Conservation (phyloP, 352 stramenopile species). For the Pythium utonaiense region DNA sequence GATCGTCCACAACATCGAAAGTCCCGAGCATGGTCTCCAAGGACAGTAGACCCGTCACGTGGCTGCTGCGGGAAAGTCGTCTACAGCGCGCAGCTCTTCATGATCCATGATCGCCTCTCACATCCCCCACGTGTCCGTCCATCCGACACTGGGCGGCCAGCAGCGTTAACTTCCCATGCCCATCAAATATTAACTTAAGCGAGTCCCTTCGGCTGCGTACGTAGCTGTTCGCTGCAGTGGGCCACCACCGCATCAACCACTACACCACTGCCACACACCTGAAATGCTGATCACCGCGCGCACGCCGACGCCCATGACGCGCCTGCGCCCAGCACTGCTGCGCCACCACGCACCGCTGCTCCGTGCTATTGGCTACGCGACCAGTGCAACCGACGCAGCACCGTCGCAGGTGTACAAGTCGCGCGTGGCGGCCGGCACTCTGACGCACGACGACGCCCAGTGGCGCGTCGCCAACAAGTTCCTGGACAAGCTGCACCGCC, state of each 20-base stretch:
- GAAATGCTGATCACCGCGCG: not conserved
- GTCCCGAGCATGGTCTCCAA: not conserved
- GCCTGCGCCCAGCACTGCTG: not conserved
- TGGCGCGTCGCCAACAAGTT: constrained; percentile 25
- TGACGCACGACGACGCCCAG: constrained; percentile 23
- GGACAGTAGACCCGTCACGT: not conserved
- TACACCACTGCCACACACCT: no score
- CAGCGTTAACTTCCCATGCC: not conserved
- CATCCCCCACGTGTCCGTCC: no score
- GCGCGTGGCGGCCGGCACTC: constrained; percentile 9
- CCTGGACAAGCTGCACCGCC: constrained; percentile 60
- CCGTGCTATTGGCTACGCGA: not conserved
- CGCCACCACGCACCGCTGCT: constrained; percentile 4
- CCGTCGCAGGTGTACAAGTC: constrained; percentile 18
- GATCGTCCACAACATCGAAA: not conserved
- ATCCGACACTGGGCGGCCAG: no score
- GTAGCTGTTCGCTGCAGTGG: not conserved
- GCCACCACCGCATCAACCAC: not conserved
- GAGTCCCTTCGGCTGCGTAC: constrained; percentile 1
- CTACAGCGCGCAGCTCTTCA: not conserved
- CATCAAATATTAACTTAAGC: not conserved
- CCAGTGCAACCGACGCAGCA: not conserved
- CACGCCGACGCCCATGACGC: not conserved
- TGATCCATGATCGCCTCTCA: no score
- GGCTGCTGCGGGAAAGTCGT: not conserved